Percentiles rank a stretch among this genome's conserved stretches.
phyloP scores from a whole-genome alignment of 2,329 filamentous ascomycete species.

The Alternaria atra region DNA sequence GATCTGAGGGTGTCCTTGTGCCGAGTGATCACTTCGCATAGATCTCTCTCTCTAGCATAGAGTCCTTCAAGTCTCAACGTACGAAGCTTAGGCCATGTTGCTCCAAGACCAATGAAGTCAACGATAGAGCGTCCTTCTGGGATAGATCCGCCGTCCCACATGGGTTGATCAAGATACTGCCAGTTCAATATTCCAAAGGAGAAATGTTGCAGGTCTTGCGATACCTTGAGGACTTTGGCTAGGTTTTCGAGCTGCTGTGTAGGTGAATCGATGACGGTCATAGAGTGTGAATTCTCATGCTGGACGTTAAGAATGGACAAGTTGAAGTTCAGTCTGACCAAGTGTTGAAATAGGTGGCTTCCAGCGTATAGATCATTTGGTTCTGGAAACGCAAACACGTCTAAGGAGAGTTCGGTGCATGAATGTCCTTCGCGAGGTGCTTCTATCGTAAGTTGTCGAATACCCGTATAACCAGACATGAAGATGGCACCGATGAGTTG shows the following conservation, averaged over 20 bases:
- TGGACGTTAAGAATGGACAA: constrained; percentile 12
- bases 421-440: background rate
- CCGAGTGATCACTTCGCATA: constrained; percentile 29
- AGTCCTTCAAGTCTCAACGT: constrained; percentile 33
- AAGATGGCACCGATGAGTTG: constrained; percentile 39
- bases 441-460: constrained; percentile 32
- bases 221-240: constrained; percentile 21
- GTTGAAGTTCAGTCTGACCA: constrained; percentile 30
- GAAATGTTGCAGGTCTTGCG: constrained; percentile 31
- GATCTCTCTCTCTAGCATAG: constrained; percentile 24
- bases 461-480: constrained; percentile 27
- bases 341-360: constrained; percentile 29
- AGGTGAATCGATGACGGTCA: background rate
- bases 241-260: constrained; percentile 25
- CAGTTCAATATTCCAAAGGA: constrained; percentile 26
- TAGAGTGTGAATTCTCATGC: background rate
- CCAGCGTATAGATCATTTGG: constrained; percentile 28
- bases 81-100: constrained; percentile 35
- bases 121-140: constrained; percentile 10
- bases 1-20: constrained; percentile 30
- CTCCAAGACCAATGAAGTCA: constrained; percentile 24
- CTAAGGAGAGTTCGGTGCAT: constrained; percentile 26
- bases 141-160: constrained; percentile 13
- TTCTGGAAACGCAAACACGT: constrained; percentile 29
- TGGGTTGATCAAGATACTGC: background rate